Conservation (phyloP, 1,139 yeast genomes). For the Kodamaea alishanica region DNA sequence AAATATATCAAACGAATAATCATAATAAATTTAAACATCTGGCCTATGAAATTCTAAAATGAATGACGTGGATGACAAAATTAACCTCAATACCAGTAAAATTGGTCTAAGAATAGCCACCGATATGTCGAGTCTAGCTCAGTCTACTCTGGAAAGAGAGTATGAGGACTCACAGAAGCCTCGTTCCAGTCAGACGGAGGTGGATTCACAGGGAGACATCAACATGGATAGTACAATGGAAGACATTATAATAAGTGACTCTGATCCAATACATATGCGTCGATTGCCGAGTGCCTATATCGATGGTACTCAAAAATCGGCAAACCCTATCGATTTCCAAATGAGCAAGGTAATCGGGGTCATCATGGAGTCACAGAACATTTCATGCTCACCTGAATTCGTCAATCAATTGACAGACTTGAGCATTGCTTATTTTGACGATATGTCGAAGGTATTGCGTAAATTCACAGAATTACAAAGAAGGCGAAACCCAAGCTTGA, state of each 20-base stretch:
- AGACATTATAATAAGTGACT: background rate
- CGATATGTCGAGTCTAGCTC: no score
- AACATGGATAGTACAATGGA: background rate
- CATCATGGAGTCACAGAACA: conserved; percentile 35
- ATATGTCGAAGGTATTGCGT: conserved; percentile 45
- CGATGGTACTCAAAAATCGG: background rate
- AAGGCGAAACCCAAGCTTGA: conserved; percentile 54
- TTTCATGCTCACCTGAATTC: conserved; percentile 39
- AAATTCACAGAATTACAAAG: conserved; percentile 66
- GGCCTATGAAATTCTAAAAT: no score
- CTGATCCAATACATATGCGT: background rate
- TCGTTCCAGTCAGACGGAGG: no score
- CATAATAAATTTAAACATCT: no score
- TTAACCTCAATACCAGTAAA: no score
- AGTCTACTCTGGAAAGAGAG: no score
- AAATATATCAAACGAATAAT: no score
- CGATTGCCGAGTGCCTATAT: background rate
- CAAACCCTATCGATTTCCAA: conserved; percentile 33
- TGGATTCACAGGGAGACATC: no score
- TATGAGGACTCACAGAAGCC: no score
- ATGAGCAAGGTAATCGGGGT: conserved; percentile 33
- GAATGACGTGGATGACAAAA: no score
- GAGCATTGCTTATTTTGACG: conserved; percentile 49
- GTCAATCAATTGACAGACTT: conserved; percentile 45
- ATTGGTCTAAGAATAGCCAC: no score